Evolutionary conservation across 169 alveolate genomes (phyloP), one percentile per base, ranked within the genome.

Genomic region (Plasmodium vivax): DNA sequence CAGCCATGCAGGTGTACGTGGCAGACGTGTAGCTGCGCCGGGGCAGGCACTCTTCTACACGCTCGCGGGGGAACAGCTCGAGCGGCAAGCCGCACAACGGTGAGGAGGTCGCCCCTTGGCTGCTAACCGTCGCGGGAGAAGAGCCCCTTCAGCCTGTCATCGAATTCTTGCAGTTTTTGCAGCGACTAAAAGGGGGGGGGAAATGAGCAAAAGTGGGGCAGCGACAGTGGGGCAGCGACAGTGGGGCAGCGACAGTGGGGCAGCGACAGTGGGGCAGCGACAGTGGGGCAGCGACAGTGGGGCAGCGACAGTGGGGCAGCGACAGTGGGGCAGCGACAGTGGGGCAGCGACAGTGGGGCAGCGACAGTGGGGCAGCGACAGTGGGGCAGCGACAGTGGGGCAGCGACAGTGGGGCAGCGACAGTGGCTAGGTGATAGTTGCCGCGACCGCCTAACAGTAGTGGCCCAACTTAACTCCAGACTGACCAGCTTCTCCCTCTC

Each of bases 401-500:
- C n/a, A n/a, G n/a, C n/a, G n/a, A n/a, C n/a, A n/a, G n/a, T n/a
- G n/a, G n/a, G n/a, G n/a, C n/a, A n/a, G 85, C n/a, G 14, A 80
- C 32, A 12, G 41, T 19, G 34, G 73, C 16, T 41, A 0, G 43
- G 41, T 19, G n/a, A n/a, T n/a, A n/a, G n/a, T 43, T 12, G 14
- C 14, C 10, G 54, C 9, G 54, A 2, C 1, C 56, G 56, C 56
- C 3, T 45, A 45, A 34, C 71, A n/a, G n/a, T n/a, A n/a, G n/a
- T n/a, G n/a, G n/a, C n/a, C n/a, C n/a, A n/a, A n/a, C n/a, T n/a
- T n/a, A n/a, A n/a, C n/a, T n/a, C n/a, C n/a, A n/a, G n/a, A 14
- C 47, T 85, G 10, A 88, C 94, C 94, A 45, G 54, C 23, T 79
- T 79, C 72, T 88, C 94, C 47, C 94, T 88, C 41, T 88, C 94